Conservation (phyloP, 2,329 filamentous ascomycete genomes). For the Ceratocystis variospora region DNA sequence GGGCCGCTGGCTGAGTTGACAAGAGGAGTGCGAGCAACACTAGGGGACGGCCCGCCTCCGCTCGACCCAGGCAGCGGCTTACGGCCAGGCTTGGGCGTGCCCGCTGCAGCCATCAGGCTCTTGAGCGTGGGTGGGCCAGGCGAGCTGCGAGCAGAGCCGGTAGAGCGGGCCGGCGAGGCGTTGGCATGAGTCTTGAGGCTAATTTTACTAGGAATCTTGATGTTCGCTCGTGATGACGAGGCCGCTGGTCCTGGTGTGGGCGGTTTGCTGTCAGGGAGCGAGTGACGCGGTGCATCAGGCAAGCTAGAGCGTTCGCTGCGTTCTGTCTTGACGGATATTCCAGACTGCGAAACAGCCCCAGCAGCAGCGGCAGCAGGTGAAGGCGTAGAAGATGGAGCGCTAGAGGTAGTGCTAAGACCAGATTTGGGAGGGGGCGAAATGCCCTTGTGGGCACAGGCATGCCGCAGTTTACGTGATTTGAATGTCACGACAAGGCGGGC, state of each 20-base stretch:
- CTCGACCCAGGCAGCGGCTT: constrained; percentile 15
- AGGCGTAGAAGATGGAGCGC: constrained; percentile 9
- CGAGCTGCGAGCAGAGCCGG: background rate
- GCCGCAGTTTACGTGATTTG: constrained; percentile 14
- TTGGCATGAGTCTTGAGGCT: constrained; percentile 10
- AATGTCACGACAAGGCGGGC: constrained; percentile 13
- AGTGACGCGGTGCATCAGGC: constrained; percentile 13
- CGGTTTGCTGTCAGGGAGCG: constrained; percentile 10
- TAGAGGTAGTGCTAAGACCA: constrained; percentile 4
- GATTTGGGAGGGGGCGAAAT: constrained; percentile 11
- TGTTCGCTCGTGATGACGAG: background rate
- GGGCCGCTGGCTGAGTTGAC: background rate
- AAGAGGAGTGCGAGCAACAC: background rate
- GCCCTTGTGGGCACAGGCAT: constrained; percentile 16
- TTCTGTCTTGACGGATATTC: constrained; percentile 17
- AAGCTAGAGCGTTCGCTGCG: constrained; percentile 14
- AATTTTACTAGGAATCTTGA: constrained; percentile 18
- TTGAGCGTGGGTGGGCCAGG: constrained; percentile 15
- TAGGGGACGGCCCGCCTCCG: background rate
- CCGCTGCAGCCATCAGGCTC: constrained; percentile 13
- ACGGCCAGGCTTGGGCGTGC: constrained; percentile 13
- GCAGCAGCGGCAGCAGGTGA: background rate
- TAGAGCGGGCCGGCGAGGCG: constrained; percentile 3
- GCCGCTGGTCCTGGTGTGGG: background rate
- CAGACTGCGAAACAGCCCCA: background rate